Conservation (phyloP, 441 rosid genomes). For the Metrosideros polymorpha region DNA sequence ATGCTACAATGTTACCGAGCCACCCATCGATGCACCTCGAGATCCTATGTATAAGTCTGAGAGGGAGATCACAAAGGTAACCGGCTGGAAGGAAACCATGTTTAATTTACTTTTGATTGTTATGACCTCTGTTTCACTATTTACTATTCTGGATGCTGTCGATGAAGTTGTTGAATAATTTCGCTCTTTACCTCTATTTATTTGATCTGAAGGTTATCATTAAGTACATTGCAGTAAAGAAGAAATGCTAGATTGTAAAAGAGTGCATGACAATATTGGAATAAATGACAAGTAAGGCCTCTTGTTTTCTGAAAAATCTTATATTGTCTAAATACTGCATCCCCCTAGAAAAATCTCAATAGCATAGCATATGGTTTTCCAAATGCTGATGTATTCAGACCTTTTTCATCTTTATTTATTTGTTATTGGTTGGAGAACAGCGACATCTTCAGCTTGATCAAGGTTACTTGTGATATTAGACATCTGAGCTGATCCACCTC, state of each 20-base stretch:
- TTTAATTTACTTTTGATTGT: neutral
- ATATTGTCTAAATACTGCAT: neutral
- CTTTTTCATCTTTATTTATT: neutral
- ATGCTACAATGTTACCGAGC: constrained; percentile 78
- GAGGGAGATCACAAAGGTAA: constrained; percentile 73
- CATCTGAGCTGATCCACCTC: neutral
- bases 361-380: neutral
- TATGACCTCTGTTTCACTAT: neutral
- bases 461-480: neutral
- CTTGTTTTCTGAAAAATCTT: neutral
- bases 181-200: neutral
- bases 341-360: neutral
- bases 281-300: neutral
- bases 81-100: neutral
- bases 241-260: neutral
- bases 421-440: neutral
- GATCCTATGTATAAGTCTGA: constrained; percentile 83
- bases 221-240: neutral
- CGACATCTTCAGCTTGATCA: neutral
- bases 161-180: neutral
- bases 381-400: neutral
- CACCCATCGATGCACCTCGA: constrained; percentile 81
- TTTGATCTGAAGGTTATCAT: neutral
- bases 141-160: neutral
- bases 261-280: neutral